phyloP scores from a whole-genome alignment of 192 early-diverging fungal species.

The Dimargaris xerosporica region DNA sequence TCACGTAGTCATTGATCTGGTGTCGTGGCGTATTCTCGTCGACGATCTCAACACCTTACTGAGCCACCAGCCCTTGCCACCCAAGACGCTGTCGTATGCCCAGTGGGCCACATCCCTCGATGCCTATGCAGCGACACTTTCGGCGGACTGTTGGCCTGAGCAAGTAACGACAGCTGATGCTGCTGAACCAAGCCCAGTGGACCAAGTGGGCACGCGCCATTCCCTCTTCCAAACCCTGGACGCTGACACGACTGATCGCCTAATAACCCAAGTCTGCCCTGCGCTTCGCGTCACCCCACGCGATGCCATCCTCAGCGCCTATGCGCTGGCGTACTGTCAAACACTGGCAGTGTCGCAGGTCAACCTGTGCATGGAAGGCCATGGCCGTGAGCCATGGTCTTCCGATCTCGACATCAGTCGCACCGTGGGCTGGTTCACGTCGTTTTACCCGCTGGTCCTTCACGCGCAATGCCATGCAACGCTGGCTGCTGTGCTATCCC shows the following conservation, averaged over 20 bases:
- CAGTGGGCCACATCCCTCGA: slow-evolving; percentile 9
- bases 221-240: neutral
- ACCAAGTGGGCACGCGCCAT: neutral
- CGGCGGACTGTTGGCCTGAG: slow-evolving; percentile 1
- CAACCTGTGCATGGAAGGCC: slow-evolving; percentile 4
- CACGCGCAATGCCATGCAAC: neutral
- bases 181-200: no score
- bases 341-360: neutral
- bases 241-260: neutral
- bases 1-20: slow-evolving; percentile 19
- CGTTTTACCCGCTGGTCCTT: slow-evolving; percentile 13
- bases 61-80: slow-evolving; percentile 8
- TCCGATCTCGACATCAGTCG: neutral
- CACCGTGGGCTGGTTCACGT: slow-evolving; percentile 22
- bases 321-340: neutral
- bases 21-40: slow-evolving; percentile 23
- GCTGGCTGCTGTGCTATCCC: neutral
- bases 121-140: neutral
- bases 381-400: slow-evolving; percentile 10
- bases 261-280: neutral
- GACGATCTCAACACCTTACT: slow-evolving; percentile 17
- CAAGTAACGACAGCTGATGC: neutral
- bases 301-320: neutral
- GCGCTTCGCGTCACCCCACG: slow-evolving; percentile 1
- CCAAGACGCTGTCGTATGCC: slow-evolving; percentile 16